These are phyloP conservation scores for Cystofilobasidium macerans DNA, from an alignment of 768 basidiomycete species.

Conservation along the genomic window DNA sequence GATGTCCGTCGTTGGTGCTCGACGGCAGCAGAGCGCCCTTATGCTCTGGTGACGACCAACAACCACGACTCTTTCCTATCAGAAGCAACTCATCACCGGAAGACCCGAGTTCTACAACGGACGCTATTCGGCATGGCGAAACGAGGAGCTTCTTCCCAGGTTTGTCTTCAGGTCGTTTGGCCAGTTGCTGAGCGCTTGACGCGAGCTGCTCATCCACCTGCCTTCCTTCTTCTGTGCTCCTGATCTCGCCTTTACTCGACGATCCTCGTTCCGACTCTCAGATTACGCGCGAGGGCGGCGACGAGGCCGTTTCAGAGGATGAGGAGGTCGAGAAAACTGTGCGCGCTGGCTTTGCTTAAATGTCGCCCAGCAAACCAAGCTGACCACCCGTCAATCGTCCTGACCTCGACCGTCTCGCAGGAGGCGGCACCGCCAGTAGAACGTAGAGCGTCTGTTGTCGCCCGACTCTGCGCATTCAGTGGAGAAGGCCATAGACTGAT, in stretches of 20 bases:
- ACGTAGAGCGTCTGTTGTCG: slow-evolving; percentile 8
- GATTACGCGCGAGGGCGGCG: slow-evolving; percentile 18
- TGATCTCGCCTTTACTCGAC: neutral
- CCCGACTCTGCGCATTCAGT: neutral
- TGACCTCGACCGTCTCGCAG: neutral
- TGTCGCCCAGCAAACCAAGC: neutral
- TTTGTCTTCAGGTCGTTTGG: neutral
- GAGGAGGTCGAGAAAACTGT: slow-evolving; percentile 3
- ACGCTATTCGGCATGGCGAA: slow-evolving; percentile 8
- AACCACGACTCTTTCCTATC: too few species aligned
- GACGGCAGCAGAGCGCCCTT: too few species aligned
- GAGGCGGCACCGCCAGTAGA: slow-evolving; percentile 3
- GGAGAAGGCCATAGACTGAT: neutral
- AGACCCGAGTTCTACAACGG: too few species aligned
- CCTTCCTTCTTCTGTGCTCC: neutral
- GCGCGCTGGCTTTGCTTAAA: too few species aligned
- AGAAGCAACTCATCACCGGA: too few species aligned
- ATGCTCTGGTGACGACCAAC: too few species aligned
- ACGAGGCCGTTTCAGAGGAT: neutral
- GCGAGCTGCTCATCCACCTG: neutral
- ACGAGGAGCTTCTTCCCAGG: slow-evolving; percentile 12
- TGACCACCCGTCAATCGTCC: neutral
- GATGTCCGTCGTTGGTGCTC: too few species aligned
- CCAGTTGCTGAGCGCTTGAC: too few species aligned
- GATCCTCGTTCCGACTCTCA: neutral